Percentiles rank a stretch among this genome's conserved stretches.
Evolutionary conservation across 176 grass and related monocot species (phyloP).

Genomic region (Miscanthus lutarioriparius): DNA sequence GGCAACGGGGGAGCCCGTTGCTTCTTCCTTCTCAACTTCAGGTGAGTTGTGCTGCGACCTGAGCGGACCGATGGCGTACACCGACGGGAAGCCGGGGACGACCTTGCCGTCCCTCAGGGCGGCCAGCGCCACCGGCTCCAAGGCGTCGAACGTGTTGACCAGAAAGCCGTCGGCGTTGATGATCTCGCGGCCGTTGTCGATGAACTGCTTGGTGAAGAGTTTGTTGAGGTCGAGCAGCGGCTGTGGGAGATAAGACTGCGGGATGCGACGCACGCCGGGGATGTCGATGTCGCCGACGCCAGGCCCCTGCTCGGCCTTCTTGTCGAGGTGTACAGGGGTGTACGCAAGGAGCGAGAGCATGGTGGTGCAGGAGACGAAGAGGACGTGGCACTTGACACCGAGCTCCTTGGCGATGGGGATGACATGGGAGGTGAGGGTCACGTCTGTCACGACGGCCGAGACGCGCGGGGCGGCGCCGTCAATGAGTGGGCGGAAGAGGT

Average conservation of each 20-base stretch:
- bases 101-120: slow-evolving; percentile 49
- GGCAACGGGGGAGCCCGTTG: not conserved
- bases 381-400: slow-evolving; percentile 47
- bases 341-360: slow-evolving; percentile 61
- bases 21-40: not conserved
- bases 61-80: slow-evolving; percentile 45
- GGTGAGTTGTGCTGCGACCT: not conserved
- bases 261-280: slow-evolving; percentile 27
- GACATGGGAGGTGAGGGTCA: slow-evolving; percentile 28
- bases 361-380: slow-evolving; percentile 50
- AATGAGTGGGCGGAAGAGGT: slow-evolving; percentile 39
- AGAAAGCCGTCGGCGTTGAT: slow-evolving; percentile 36
- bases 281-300: slow-evolving; percentile 48
- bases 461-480: slow-evolving; percentile 17
- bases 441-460: slow-evolving; percentile 50
- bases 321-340: slow-evolving; percentile 29
- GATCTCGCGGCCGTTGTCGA: slow-evolving; percentile 41
- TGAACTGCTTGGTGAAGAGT: slow-evolving; percentile 60
- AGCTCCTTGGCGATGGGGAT: slow-evolving; percentile 35
- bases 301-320: not conserved
- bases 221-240: slow-evolving; percentile 36
- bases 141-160: slow-evolving; percentile 55
- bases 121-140: slow-evolving; percentile 51
- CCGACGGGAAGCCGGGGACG: slow-evolving; percentile 31
- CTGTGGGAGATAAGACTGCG: slow-evolving; percentile 7